Conservation (phyloP, 139 green algal species). For the Closterium sp. region DNA sequence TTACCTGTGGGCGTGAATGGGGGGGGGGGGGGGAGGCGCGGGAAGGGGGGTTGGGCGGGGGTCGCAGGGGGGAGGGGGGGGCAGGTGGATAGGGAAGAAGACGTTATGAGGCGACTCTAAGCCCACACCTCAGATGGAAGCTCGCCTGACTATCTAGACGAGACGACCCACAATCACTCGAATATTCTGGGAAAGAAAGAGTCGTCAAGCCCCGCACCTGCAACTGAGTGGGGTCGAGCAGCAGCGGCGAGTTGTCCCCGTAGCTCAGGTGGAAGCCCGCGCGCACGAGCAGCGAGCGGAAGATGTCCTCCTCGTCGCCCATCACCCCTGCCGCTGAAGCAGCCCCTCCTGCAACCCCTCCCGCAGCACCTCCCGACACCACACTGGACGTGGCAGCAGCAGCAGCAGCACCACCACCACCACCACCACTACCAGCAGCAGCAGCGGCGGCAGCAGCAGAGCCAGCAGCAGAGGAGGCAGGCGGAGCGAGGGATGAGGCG, state of each 20-base stretch:
- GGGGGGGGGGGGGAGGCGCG: neutral
- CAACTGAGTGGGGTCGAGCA: conserved; percentile 48
- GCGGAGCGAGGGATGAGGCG: neutral
- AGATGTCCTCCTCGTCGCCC: conserved; percentile 55
- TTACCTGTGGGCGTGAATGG: no score
- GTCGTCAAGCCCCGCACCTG: conserved; percentile 16
- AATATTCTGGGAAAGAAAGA: no score
- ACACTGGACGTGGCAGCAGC: no score
- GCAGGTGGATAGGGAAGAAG: neutral
- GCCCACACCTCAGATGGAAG: no score
- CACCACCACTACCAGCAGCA: neutral
- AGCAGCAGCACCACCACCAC: neutral
- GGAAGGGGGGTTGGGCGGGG: neutral
- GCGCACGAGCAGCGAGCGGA: conserved; percentile 33
- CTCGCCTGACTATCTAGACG: no score
- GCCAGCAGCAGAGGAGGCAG: neutral
- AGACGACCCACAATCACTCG: no score
- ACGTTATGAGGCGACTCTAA: no score
- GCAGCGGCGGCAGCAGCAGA: neutral
- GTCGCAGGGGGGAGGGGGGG: neutral
- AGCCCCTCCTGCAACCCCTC: neutral
- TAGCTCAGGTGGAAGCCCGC: conserved; percentile 57
- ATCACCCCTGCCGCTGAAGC: neutral
- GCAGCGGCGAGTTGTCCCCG: conserved; percentile 32
- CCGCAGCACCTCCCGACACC: neutral